These are phyloP conservation scores for Toxoplasma gondii DNA, from an alignment of 169 alveolate genomes.

Conservation along the genomic window DNA sequence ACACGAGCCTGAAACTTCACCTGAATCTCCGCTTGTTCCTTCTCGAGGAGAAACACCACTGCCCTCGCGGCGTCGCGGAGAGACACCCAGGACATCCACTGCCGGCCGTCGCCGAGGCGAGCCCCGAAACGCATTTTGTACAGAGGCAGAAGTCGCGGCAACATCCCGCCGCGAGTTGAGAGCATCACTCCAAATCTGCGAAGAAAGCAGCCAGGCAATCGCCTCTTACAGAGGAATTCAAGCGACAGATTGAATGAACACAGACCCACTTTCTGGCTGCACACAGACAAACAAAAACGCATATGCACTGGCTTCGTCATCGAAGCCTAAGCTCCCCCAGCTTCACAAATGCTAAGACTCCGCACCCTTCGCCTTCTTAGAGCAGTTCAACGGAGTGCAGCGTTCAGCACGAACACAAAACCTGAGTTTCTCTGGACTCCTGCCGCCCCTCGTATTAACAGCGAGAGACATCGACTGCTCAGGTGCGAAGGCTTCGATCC, in stretches of 20 bases:
- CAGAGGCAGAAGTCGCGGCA: constrained; percentile 9
- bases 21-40: not conserved
- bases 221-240: not conserved
- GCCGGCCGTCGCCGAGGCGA: constrained; percentile 4
- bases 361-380: too few relatives aligned
- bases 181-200: not conserved
- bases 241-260: not conserved
- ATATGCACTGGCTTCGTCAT: not conserved
- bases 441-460: too few relatives aligned
- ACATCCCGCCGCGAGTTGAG: not conserved
- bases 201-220: not conserved
- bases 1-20: not conserved
- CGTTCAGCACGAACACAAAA: too few relatives aligned
- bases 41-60: not conserved
- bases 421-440: too few relatives aligned
- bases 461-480: too few relatives aligned
- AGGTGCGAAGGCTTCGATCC: too few relatives aligned
- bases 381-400: too few relatives aligned
- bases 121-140: not conserved
- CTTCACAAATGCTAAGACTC: too few relatives aligned
- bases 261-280: not conserved
- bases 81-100: constrained; percentile 32
- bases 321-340: too few relatives aligned
- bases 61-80: not conserved
- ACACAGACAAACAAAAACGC: too few relatives aligned